Percentiles rank a stretch among this genome's conserved stretches.
phyloP scores from a whole-genome alignment of 495 filamentous ascomycete genomes.

The Hypoxylon intermedium region DNA sequence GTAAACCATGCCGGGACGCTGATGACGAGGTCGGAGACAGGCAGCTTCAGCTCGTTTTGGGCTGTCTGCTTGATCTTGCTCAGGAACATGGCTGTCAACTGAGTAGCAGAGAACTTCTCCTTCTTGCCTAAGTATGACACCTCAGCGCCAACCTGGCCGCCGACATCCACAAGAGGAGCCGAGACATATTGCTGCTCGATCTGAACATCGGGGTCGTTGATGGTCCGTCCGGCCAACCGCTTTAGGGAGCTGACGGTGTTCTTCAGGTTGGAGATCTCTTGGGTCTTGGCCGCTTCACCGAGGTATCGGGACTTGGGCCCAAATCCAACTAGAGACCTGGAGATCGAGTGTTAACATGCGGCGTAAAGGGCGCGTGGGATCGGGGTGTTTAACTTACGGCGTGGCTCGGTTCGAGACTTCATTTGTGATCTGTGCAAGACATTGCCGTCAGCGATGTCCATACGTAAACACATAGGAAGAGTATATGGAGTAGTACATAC shows the following conservation, averaged over 20 bases:
- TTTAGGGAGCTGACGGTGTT: slow-evolving; percentile 95
- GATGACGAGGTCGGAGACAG: slow-evolving; percentile 93
- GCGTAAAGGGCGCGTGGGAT: slow-evolving; percentile 2
- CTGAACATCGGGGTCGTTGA: slow-evolving; percentile 89
- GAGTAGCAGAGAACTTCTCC: slow-evolving; percentile 88
- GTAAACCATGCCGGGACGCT: slow-evolving; percentile 98
- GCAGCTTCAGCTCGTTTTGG: slow-evolving; percentile 84
- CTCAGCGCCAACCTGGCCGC: slow-evolving; percentile 93
- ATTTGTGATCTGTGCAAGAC: slow-evolving; percentile 80
- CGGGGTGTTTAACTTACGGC: slow-evolving; percentile 73
- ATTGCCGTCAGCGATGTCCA: slow-evolving; percentile 30
- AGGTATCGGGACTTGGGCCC: slow-evolving; percentile 90
- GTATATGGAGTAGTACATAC: slow-evolving; percentile 66
- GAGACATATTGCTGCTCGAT: slow-evolving; percentile 91
- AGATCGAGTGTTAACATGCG: slow-evolving; percentile 22
- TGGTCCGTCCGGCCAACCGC: slow-evolving; percentile 83
- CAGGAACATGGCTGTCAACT: slow-evolving; percentile 93
- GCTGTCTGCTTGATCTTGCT: slow-evolving; percentile 92
- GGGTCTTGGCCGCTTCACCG: slow-evolving; percentile 94
- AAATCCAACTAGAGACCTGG: slow-evolving; percentile 91
- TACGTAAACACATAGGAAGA: neutral
- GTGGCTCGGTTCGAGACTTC: slow-evolving; percentile 98
- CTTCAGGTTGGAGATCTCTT: slow-evolving; percentile 99
- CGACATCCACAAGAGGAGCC: slow-evolving; percentile 84
- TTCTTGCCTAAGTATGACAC: slow-evolving; percentile 94